Evolutionary conservation across 2,329 filamentous ascomycete genomes (phyloP).

Genomic region (Endoconidiophora laricicola): DNA sequence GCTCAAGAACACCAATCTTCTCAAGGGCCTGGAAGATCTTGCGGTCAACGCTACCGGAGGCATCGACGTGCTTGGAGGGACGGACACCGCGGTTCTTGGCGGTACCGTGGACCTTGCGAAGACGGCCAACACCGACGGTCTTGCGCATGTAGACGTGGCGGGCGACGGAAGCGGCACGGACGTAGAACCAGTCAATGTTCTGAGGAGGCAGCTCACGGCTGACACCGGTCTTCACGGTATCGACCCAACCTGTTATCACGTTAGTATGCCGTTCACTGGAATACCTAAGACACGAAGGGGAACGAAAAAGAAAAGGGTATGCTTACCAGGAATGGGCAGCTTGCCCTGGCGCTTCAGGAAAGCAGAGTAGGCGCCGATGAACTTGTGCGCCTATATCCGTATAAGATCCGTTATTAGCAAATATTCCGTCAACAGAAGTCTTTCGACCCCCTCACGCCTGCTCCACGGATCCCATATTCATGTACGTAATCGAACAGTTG

Average conservation of each 20-base stretch:
- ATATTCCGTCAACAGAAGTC: slow-evolving; percentile 58
- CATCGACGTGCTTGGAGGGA: slow-evolving; percentile 89
- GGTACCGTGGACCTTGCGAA: slow-evolving; percentile 89
- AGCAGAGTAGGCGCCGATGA: slow-evolving; percentile 70
- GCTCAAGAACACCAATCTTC: slow-evolving; percentile 98
- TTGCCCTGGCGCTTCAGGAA: slow-evolving; percentile 93
- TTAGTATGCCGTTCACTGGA: neutral
- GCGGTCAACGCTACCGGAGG: slow-evolving; percentile 88
- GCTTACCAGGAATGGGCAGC: slow-evolving; percentile 74
- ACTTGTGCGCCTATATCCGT: slow-evolving; percentile 58
- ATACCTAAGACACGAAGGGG: slow-evolving; percentile 10
- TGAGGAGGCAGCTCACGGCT: slow-evolving; percentile 96
- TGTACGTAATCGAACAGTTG: neutral
- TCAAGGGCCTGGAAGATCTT: slow-evolving; percentile 94
- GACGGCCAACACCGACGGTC: slow-evolving; percentile 94
- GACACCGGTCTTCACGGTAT: slow-evolving; percentile 96
- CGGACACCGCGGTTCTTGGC: slow-evolving; percentile 93
- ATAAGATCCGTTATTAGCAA: slow-evolving; percentile 44
- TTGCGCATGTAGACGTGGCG: slow-evolving; percentile 99
- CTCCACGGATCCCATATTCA: slow-evolving; percentile 26
- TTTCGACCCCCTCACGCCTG: slow-evolving; percentile 59
- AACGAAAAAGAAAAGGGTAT: neutral
- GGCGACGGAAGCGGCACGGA: slow-evolving; percentile 84
- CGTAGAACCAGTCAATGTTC: slow-evolving; percentile 92
- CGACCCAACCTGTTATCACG: slow-evolving; percentile 68